A percentile compares a stretch with the other conserved stretches of the same genome.
Evolutionary conservation across 768 basidiomycete species (phyloP).

Genomic region (Hericium coralloides): DNA sequence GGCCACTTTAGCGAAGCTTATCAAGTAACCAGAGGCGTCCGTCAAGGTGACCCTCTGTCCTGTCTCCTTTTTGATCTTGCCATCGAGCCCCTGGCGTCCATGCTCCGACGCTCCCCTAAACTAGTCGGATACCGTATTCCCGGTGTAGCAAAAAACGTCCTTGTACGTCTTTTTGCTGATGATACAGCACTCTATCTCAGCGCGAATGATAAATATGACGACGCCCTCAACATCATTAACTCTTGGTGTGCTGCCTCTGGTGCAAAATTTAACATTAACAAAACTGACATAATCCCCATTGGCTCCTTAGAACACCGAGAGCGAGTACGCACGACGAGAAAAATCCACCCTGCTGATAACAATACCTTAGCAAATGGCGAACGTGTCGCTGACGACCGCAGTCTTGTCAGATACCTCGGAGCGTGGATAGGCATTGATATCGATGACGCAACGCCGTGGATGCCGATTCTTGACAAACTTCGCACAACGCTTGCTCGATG

Average conservation of each 20-base stretch:
- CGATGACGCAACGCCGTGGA: neutral
- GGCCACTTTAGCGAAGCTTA: constrained; percentile 1
- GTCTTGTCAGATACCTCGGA: neutral
- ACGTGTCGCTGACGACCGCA: neutral
- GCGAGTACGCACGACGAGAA: rapidly evolving
- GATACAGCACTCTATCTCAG: constrained; percentile 16
- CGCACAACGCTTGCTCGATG: neutral
- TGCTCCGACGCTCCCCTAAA: neutral
- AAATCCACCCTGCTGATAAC: neutral
- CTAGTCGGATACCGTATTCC: neutral
- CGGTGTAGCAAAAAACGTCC: neutral
- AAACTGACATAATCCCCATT: constrained; percentile 31
- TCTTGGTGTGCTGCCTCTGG: constrained; percentile 32
- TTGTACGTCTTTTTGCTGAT: neutral
- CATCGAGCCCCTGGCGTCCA: constrained; percentile 5
- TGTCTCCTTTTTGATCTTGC: constrained; percentile 9
- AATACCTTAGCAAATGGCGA: neutral
- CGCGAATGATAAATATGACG: constrained; percentile 18
- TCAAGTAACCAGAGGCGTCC: neutral
- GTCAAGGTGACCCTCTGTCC: constrained; percentile 13
- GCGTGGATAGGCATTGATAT: neutral
- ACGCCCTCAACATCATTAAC: constrained; percentile 20
- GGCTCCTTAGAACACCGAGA: constrained; percentile 16
- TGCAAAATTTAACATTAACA: constrained; percentile 33
- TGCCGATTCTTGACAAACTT: constrained; percentile 3